Conservation (phyloP, 768 basidiomycete species). For the Trametes maxima region DNA sequence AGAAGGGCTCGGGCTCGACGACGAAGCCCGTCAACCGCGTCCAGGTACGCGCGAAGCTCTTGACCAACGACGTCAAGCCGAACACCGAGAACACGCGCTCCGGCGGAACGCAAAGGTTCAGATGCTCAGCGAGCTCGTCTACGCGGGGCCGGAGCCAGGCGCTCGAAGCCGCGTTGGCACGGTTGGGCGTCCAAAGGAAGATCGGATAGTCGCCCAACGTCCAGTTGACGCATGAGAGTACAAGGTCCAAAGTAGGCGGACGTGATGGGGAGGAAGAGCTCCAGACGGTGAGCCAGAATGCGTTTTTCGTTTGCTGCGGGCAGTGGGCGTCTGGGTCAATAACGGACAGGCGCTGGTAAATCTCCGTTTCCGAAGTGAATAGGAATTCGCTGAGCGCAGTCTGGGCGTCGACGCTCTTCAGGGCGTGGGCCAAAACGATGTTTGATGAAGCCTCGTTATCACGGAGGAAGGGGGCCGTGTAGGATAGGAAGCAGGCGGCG, state of each 20-base stretch:
- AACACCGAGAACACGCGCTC: constrained; percentile 57
- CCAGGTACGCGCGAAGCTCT: constrained; percentile 48
- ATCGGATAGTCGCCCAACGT: constrained; percentile 51
- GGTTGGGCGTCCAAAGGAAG: constrained; percentile 50
- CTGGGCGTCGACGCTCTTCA: constrained; percentile 44
- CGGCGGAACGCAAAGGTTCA: constrained; percentile 40
- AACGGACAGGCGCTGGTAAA: constrained; percentile 28
- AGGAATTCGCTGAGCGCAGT: constrained; percentile 40
- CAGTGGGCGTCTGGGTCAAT: constrained; percentile 29
- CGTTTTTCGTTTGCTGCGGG: constrained; percentile 26
- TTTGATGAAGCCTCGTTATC: constrained; percentile 52
- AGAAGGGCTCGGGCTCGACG: constrained; percentile 48
- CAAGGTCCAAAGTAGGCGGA: constrained; percentile 41
- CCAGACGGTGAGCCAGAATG: constrained; percentile 57
- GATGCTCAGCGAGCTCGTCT: constrained; percentile 39
- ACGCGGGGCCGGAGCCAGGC: constrained; percentile 41
- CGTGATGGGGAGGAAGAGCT: constrained; percentile 35
- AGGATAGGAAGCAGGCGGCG: constrained; percentile 44
- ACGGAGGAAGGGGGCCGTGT: constrained; percentile 44
- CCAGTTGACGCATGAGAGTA: constrained; percentile 50
- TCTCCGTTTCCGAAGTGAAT: constrained; percentile 39
- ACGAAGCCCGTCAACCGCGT: constrained; percentile 41
- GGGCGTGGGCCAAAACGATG: constrained; percentile 54
- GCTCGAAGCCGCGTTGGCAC: constrained; percentile 29
- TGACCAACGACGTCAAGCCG: constrained; percentile 44